phyloP scores from a whole-genome alignment of 306 rosid genomes.

The Rubus idaeus region DNA sequence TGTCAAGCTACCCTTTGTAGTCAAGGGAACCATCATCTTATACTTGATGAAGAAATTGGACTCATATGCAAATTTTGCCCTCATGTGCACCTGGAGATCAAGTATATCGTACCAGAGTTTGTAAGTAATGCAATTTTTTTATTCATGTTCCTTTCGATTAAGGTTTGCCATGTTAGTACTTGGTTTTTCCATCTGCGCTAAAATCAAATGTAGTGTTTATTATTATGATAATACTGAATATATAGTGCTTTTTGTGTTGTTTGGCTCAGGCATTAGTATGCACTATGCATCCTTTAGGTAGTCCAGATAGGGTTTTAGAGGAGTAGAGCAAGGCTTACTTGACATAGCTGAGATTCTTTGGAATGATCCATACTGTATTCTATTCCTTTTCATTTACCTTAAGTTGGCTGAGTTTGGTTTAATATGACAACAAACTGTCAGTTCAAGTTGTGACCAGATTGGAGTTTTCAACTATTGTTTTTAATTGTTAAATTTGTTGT shows the following conservation, averaged over 20 bases:
- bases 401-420: neutral
- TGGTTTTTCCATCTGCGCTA: neutral
- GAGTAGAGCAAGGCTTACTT: neutral
- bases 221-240: neutral
- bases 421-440: neutral
- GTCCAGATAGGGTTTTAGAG: neutral
- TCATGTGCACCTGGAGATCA: slow-evolving; percentile 42
- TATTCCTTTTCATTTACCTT: neutral
- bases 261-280: neutral
- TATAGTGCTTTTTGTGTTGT: neutral
- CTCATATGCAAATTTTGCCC: slow-evolving; percentile 40
- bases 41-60: slow-evolving; percentile 60
- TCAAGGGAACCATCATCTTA: slow-evolving; percentile 44
- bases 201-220: neutral
- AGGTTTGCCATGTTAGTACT: neutral
- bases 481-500: neutral
- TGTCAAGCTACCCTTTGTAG: slow-evolving; percentile 32
- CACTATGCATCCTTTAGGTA: neutral
- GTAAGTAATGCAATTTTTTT: slow-evolving; percentile 40
- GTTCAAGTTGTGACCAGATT: neutral
- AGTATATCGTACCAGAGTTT: slow-evolving; percentile 40
- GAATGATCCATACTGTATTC: neutral
- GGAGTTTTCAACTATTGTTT: neutral
- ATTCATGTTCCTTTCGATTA: slow-evolving; percentile 1
- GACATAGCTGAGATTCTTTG: neutral